phyloP scores from a whole-genome alignment of 2,329 filamentous ascomycete species.

The Fusarium sp. region DNA sequence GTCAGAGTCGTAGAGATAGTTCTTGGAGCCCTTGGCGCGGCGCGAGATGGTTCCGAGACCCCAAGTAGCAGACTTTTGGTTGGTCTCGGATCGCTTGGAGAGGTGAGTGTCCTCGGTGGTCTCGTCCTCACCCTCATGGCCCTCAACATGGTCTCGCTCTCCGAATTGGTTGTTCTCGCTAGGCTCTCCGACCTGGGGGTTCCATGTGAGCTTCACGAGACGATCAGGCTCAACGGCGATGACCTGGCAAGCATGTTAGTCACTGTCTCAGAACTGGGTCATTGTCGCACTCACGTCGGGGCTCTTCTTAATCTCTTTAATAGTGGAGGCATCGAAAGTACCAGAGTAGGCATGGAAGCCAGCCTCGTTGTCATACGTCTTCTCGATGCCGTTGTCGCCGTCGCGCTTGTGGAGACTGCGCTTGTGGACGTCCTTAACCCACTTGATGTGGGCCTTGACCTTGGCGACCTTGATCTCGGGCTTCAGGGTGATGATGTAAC shows the following conservation, averaged over 20 bases:
- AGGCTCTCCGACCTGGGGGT: constrained; percentile 16
- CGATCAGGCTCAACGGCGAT: constrained; percentile 46
- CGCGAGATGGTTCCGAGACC: constrained; percentile 50
- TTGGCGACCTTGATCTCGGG: constrained; percentile 56
- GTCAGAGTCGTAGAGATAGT: constrained; percentile 63
- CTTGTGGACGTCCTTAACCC: constrained; percentile 64
- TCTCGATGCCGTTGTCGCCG: constrained; percentile 50
- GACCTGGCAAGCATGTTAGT: constrained; percentile 38
- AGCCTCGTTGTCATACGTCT: constrained; percentile 44
- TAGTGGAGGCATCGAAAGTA: constrained; percentile 54
- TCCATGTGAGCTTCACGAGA: constrained; percentile 41
- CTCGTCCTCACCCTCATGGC: neutral
- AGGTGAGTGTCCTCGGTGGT: constrained; percentile 6
- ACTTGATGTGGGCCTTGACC: constrained; percentile 61
- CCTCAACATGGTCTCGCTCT: neutral
- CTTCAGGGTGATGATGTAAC: constrained; percentile 74
- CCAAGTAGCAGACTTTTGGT: constrained; percentile 47
- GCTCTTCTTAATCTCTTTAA: constrained; percentile 55
- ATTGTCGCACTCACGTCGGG: constrained; percentile 52
- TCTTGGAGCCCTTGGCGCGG: constrained; percentile 39
- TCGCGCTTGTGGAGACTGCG: constrained; percentile 64
- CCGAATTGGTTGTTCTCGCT: neutral
- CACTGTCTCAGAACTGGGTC: too few species aligned
- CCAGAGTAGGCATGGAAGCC: constrained; percentile 58
- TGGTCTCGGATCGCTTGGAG: constrained; percentile 42